phyloP scores from a whole-genome alignment of 1,139 yeast genomes.

The Yamadazyma epiphylla region DNA sequence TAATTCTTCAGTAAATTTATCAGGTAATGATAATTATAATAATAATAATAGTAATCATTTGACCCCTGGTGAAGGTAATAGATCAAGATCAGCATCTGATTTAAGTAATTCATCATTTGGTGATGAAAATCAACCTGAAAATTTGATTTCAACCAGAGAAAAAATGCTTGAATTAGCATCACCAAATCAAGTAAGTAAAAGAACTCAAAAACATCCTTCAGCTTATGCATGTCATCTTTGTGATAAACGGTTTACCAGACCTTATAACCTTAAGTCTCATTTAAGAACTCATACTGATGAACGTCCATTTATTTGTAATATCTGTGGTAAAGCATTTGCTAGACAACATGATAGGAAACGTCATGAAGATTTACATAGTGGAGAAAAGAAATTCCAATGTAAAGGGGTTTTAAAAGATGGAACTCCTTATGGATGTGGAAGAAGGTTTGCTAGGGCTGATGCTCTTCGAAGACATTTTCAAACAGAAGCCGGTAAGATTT shows the following conservation, averaged over 20 bases:
- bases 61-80: constrained; percentile 29
- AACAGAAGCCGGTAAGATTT: constrained; percentile 86
- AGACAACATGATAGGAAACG: constrained; percentile 92
- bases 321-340: constrained; percentile 93
- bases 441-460: constrained; percentile 92
- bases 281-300: constrained; percentile 92
- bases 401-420: constrained; percentile 67
- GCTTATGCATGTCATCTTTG: constrained; percentile 81
- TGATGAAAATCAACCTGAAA: constrained; percentile 11
- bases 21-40: constrained; percentile 3
- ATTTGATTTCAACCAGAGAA: constrained; percentile 39
- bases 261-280: constrained; percentile 89
- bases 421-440: constrained; percentile 83
- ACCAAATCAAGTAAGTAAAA: constrained; percentile 45
- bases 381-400: constrained; percentile 86
- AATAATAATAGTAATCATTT: constrained; percentile 14
- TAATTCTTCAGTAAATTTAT: constrained; percentile 10
- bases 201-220: constrained; percentile 74
- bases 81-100: constrained; percentile 15
- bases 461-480: constrained; percentile 92
- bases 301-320: constrained; percentile 79
- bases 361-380: constrained; percentile 90
- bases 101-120: constrained; percentile 7
- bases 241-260: constrained; percentile 83
- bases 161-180: constrained; percentile 63